phyloP scores from a whole-genome alignment of 139 green algal genomes.

The Pleodorina starrii region DNA sequence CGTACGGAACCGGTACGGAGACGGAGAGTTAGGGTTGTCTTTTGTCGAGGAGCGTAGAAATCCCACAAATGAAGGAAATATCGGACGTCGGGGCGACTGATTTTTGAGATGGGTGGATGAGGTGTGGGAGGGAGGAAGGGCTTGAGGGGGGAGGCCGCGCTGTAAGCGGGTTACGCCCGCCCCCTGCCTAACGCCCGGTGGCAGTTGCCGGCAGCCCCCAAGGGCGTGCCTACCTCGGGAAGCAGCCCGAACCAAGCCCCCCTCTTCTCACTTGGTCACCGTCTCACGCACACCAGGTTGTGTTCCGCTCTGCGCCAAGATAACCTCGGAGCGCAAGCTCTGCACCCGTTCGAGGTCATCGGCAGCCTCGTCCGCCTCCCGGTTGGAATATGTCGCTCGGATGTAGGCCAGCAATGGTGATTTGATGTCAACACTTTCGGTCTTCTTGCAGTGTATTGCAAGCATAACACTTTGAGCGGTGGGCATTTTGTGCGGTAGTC shows the following conservation, averaged over 20 bases:
- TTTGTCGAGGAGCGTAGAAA: no score
- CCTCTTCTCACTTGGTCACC: constrained; percentile 73
- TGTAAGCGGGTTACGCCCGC: not conserved
- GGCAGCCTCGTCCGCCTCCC: constrained; percentile 72
- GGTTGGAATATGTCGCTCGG: constrained; percentile 68
- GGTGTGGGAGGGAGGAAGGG: no score
- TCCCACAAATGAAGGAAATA: no score
- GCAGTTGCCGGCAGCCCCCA: constrained; percentile 40
- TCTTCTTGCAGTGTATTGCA: constrained; percentile 86
- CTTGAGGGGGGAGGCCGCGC: no score
- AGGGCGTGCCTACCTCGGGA: no score
- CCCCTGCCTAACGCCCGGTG: not conserved
- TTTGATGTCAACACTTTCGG: constrained; percentile 82
- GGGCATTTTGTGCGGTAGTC: no score
- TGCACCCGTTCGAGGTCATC: constrained; percentile 82
- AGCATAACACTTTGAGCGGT: constrained; percentile 66
- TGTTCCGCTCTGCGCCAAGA: constrained; percentile 53
- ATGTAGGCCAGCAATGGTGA: constrained; percentile 79
- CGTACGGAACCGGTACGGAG: no score
- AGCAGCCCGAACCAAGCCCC: no score
- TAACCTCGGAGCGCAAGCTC: constrained; percentile 70
- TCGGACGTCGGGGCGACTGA: no score
- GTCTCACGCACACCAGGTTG: constrained; percentile 68
- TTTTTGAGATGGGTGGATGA: no score
- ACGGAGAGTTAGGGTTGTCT: no score